Conservation (phyloP, 1,284 basidiomycete genomes). For the Apiotrichum sp. region DNA sequence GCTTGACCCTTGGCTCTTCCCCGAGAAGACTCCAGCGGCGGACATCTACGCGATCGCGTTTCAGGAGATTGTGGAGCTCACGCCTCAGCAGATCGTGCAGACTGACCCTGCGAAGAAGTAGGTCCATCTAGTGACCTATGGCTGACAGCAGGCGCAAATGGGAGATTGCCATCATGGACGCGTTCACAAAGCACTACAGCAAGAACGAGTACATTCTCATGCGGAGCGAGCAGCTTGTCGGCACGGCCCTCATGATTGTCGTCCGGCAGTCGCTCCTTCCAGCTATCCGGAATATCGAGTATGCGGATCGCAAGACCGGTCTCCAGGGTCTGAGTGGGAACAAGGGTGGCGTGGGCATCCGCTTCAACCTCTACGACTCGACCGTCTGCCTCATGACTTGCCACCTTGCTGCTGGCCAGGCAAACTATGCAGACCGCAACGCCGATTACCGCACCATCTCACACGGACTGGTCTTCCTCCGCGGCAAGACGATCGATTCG, state of each 20-base stretch:
- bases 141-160: slow-evolving; percentile 61
- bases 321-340: slow-evolving; percentile 95
- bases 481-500: slow-evolving; percentile 77
- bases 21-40: slow-evolving; percentile 50
- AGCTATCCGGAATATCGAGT: slow-evolving; percentile 84
- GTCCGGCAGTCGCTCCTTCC: slow-evolving; percentile 70
- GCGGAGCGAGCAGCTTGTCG: slow-evolving; percentile 89
- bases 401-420: slow-evolving; percentile 89
- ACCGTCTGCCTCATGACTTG: slow-evolving; percentile 87
- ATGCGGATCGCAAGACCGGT: slow-evolving; percentile 90
- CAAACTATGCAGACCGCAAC: slow-evolving; percentile 83
- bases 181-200: slow-evolving; percentile 60
- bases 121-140: neutral
- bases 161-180: slow-evolving; percentile 76
- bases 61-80: slow-evolving; percentile 96
- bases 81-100: slow-evolving; percentile 91
- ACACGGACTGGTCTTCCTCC: slow-evolving; percentile 73
- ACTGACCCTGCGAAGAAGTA: slow-evolving; percentile 91
- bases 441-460: slow-evolving; percentile 85
- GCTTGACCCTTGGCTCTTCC: slow-evolving; percentile 84
- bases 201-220: slow-evolving; percentile 77
- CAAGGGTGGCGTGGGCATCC: slow-evolving; percentile 89
- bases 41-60: slow-evolving; percentile 90
- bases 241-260: slow-evolving; percentile 82
- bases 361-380: slow-evolving; percentile 83